Percentiles rank a stretch among this genome's conserved stretches.
phyloP scores from a whole-genome alignment of 768 basidiomycete genomes.

The Leccinum variicolor region DNA sequence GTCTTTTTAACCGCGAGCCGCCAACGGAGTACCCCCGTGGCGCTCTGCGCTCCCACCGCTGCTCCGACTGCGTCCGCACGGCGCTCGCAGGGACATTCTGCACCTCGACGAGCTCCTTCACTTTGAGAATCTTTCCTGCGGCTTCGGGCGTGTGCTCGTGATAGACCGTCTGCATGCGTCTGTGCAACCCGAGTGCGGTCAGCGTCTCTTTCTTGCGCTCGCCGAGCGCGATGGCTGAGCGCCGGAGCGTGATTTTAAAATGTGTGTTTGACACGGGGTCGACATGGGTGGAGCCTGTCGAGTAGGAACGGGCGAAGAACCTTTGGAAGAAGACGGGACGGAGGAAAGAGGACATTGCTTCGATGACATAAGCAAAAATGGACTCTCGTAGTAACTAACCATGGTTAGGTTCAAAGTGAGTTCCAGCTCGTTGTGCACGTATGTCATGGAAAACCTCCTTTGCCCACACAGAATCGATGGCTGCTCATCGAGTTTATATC shows the following conservation, averaged over 20 bases:
- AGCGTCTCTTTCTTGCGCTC: constrained; percentile 69
- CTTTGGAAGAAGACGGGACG: constrained; percentile 9
- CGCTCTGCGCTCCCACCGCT: constrained; percentile 63
- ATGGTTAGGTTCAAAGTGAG: constrained; percentile 70
- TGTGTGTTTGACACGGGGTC: constrained; percentile 51
- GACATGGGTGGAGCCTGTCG: not conserved
- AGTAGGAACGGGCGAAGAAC: constrained; percentile 8
- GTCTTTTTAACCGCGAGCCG: constrained; percentile 29
- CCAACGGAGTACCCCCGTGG: constrained; percentile 64
- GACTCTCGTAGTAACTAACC: no score
- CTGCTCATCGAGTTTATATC: no score
- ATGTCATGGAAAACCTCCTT: no score
- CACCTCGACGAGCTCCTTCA: constrained; percentile 91
- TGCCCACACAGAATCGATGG: no score
- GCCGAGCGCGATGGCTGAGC: constrained; percentile 83
- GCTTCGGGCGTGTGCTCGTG: constrained; percentile 67
- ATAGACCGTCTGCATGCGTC: constrained; percentile 67
- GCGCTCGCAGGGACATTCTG: constrained; percentile 70
- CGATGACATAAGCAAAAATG: constrained; percentile 13
- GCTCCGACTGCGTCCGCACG: constrained; percentile 69
- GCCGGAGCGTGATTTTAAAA: constrained; percentile 84
- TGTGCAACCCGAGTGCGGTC: constrained; percentile 77
- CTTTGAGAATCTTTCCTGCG: constrained; percentile 81
- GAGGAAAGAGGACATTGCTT: constrained; percentile 11
- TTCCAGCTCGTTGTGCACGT: not conserved